These are phyloP conservation scores for Candida railenensis DNA, from an alignment of 805 yeast species.

Conservation along the genomic window DNA sequence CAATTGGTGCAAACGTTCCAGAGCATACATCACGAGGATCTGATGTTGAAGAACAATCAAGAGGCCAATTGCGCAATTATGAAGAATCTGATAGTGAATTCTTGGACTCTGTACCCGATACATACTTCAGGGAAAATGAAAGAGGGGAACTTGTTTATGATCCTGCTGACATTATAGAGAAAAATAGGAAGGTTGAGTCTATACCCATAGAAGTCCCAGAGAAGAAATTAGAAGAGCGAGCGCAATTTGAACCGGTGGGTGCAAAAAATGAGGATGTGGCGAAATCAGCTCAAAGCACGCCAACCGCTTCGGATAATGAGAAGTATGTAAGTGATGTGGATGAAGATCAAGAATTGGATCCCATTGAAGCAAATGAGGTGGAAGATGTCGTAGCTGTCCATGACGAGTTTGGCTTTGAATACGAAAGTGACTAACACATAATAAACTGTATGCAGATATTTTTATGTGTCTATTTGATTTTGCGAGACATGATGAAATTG, in stretches of 20 bases:
- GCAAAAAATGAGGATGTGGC: not conserved
- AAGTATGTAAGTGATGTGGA: too few relatives aligned
- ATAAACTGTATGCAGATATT: not conserved
- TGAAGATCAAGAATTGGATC: not conserved
- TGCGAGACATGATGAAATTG: not conserved
- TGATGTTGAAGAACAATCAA: too few relatives aligned
- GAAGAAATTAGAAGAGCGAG: not conserved
- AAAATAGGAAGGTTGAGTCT: not conserved
- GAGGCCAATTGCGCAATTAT: too few relatives aligned
- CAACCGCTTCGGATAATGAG: not conserved
- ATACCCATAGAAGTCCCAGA: not conserved
- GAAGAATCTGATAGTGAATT: slow-evolving; percentile 8
- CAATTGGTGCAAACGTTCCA: slow-evolving; percentile 6
- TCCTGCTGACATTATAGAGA: slow-evolving; percentile 9
- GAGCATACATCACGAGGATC: too few relatives aligned
- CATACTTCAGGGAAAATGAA: slow-evolving; percentile 13
- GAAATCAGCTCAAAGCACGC: slow-evolving; percentile 4
- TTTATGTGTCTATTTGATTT: too few relatives aligned
- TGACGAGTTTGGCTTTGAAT: slow-evolving; percentile 7
- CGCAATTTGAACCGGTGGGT: not conserved
- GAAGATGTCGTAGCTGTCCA: slow-evolving; percentile 6
- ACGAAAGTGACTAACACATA: slow-evolving; percentile 4
- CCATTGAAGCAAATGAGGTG: not conserved
- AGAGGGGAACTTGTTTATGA: slow-evolving; percentile 22
- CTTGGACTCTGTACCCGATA: slow-evolving; percentile 17